A percentile compares a stretch with the other conserved stretches of the same genome.
Conservation (phyloP, 163 green algal genomes). For the Scenedesmus sp. region DNA sequence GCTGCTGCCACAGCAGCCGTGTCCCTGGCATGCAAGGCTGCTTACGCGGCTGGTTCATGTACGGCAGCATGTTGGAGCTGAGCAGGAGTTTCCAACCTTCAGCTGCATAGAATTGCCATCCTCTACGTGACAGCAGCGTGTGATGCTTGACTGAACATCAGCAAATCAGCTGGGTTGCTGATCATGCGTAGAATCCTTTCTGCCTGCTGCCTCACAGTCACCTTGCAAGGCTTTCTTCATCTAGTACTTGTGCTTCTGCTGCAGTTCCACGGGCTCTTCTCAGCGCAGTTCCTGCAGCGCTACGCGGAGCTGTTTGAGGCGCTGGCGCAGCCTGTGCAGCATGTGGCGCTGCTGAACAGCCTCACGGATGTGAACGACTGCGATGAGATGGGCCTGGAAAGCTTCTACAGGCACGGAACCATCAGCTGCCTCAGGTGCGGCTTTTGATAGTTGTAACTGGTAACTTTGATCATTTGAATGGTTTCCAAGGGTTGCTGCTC, state of each 20-base stretch:
- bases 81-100: background rate
- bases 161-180: no score
- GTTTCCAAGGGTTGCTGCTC: background rate
- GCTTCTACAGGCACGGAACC: background rate
- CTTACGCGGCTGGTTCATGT: background rate
- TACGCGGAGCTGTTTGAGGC: conserved; percentile 46
- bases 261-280: conserved; percentile 45
- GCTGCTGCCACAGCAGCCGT: background rate
- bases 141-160: no score
- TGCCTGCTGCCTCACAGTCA: background rate
- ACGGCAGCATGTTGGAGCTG: background rate
- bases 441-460: no score
- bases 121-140: no score
- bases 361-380: conserved; percentile 29
- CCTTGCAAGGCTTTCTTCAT: background rate
- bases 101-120: no score
- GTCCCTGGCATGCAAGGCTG: background rate
- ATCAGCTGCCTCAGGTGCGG: conserved; percentile 10
- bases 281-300: conserved; percentile 33
- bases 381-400: conserved; percentile 21
- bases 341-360: conserved; percentile 41
- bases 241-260: background rate
- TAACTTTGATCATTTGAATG: background rate
- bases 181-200: background rate
- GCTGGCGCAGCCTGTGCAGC: conserved; percentile 42